Evolutionary conservation across 1,284 basidiomycete species (phyloP).

Genomic region (Mycosarcoma mackinlayi): DNA sequence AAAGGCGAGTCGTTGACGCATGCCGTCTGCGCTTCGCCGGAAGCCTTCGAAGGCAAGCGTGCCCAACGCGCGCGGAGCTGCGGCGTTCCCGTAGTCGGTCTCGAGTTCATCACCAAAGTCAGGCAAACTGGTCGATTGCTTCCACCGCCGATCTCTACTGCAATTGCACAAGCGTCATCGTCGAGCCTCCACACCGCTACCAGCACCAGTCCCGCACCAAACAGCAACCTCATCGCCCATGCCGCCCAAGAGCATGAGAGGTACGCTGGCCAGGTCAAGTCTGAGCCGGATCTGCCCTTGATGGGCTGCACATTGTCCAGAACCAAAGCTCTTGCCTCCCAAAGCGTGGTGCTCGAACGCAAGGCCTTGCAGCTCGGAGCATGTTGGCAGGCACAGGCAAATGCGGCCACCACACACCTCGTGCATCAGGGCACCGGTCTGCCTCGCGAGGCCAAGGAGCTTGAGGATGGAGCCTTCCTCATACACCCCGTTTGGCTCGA

Average conservation of each 20-base stretch:
- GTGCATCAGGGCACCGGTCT: constrained; percentile 26
- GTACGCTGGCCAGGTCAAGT: neutral
- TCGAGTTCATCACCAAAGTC: constrained; percentile 37
- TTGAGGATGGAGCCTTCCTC: constrained; percentile 10
- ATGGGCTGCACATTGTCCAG: constrained; percentile 35
- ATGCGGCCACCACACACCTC: constrained; percentile 30
- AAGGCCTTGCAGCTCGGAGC: constrained; percentile 44
- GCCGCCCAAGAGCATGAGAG: neutral
- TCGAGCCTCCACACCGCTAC: constrained; percentile 12
- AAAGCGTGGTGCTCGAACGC: constrained; percentile 34
- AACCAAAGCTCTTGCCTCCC: constrained; percentile 22
- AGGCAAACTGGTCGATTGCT: constrained; percentile 22
- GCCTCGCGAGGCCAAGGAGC: constrained; percentile 31
- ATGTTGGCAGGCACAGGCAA: constrained; percentile 27
- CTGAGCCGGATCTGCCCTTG: constrained; percentile 14
- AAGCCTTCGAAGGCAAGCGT: constrained; percentile 24
- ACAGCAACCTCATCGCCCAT: neutral
- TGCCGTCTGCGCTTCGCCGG: constrained; percentile 38
- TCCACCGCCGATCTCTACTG: constrained; percentile 18
- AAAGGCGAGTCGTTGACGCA: constrained; percentile 43
- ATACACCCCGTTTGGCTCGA: constrained; percentile 50
- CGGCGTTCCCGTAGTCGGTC: constrained; percentile 39
- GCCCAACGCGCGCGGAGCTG: constrained; percentile 35
- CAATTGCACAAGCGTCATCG: constrained; percentile 5
- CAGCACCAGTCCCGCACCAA: too few relatives aligned